Evolutionary conservation across 1,139 yeast genomes (phyloP).

Genomic region (Pneumocystis jirovecii): DNA sequence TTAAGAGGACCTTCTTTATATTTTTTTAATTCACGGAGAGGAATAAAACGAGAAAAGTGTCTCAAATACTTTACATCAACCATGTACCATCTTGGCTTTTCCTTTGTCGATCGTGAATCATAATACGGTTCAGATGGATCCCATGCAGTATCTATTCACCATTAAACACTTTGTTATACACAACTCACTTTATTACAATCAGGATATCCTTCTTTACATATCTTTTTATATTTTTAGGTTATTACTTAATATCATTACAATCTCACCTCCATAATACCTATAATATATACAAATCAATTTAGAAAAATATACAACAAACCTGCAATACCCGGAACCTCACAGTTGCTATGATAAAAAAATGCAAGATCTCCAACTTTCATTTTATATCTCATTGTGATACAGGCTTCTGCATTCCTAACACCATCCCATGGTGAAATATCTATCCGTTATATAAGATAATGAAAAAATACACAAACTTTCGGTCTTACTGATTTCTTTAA

Average conservation of each 20-base stretch:
- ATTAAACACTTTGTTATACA: neutral
- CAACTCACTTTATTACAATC: conserved; percentile 18
- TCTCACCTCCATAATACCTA: neutral
- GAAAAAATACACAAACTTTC: neutral
- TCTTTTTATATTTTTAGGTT: conserved; percentile 17
- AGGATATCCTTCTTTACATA: conserved; percentile 31
- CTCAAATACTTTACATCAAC: conserved; percentile 34
- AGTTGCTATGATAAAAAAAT: conserved; percentile 40
- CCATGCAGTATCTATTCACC: conserved; percentile 17
- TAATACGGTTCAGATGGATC: conserved; percentile 25
- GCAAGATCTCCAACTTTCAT: conserved; percentile 35
- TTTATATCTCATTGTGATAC: conserved; percentile 31
- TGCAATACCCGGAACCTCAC: conserved; percentile 38
- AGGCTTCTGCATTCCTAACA: conserved; percentile 41
- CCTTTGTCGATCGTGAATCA: conserved; percentile 31
- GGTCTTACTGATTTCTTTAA: conserved; percentile 23
- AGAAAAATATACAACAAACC: conserved; percentile 23
- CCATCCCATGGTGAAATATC: conserved; percentile 38
- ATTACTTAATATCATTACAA: no score
- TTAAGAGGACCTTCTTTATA: conserved; percentile 19
- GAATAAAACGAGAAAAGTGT: conserved; percentile 29
- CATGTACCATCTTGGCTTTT: conserved; percentile 40
- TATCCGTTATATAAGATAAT: neutral
- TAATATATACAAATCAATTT: neutral
- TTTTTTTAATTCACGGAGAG: conserved; percentile 27